These are phyloP conservation scores for Oryza longistaminata DNA, from an alignment of 176 grass and related monocot genomes.

Conservation along the genomic window DNA sequence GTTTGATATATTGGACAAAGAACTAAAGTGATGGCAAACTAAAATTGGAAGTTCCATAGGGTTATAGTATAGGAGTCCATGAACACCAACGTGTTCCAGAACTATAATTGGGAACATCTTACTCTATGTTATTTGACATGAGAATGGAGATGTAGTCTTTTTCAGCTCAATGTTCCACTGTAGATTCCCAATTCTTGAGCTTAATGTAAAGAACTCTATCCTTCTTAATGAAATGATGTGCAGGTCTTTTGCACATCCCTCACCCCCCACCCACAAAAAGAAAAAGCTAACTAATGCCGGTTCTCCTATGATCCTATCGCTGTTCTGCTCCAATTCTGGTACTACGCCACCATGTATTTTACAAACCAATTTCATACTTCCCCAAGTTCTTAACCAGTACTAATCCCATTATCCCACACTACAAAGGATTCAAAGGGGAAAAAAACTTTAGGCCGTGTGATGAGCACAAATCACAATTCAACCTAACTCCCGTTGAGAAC, in stretches of 20 bases:
- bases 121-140: neutral
- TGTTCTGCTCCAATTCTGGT: neutral
- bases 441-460: neutral
- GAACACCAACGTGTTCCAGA: neutral
- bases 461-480: neutral
- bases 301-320: neutral
- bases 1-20: neutral
- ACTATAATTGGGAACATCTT: neutral
- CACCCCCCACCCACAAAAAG: too few relatives aligned
- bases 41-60: neutral
- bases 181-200: conserved; percentile 18
- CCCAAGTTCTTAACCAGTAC: neutral
- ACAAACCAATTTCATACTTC: neutral
- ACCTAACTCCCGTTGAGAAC: neutral
- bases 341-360: neutral
- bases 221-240: too few relatives aligned
- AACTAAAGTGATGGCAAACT: neutral
- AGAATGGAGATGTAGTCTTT: neutral
- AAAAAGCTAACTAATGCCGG: too few relatives aligned
- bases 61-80: neutral
- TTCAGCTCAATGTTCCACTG: neutral
- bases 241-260: too few relatives aligned
- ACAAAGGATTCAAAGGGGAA: neutral
- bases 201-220: too few relatives aligned
- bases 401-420: neutral